Evolutionary conservation across 169 alveolate species (phyloP), one percentile per base, ranked within the genome.

Genomic region (Plasmodium ovale): DNA sequence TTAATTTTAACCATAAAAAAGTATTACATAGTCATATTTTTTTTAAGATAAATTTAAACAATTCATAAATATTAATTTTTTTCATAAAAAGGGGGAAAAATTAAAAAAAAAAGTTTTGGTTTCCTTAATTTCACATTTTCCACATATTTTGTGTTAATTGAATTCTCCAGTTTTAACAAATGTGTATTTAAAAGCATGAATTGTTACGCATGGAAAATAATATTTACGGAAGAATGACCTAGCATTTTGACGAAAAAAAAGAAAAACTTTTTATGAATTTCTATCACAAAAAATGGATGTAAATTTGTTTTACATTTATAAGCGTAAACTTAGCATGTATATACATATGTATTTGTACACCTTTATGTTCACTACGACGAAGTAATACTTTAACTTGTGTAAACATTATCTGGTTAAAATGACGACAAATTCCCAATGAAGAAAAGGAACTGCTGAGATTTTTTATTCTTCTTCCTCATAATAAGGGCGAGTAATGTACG

Each of bases 1-100:
- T 58, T 73, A 47, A 49, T 79, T 73, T 59, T 59, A 59, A 58
- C 21, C 42, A 58, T 73, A 62, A 12, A 59, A 59, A 59, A 49
- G 25, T 64, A 79, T 79, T 29, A 70, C 89, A 64, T 25, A 49
- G 44, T 79, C 89, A 79, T 79, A 21, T 35, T 49, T 31, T 79
- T 73, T 79, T 79, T 47, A 31, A 60, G 49, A 37, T 35, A 42
- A 59, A 39, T 14, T 49, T 35, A 53, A 23, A 65, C 29, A 74
- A 60, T 37, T 74, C 59, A 74, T 74, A 14, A 59, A 47, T 62
- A 74, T 59, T 47, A 21, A 25, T 35, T 56, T 29, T 74, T 12
- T 44, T 74, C 51, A 62, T 62, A 51, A 49, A 79, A 64, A 79
- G 64, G 58, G 60, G 23, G 14, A 27, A 14, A 29, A 31, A 16